Evolutionary conservation across 805 yeast species (phyloP).

Genomic region (Schizosaccharomyces octosporus): DNA sequence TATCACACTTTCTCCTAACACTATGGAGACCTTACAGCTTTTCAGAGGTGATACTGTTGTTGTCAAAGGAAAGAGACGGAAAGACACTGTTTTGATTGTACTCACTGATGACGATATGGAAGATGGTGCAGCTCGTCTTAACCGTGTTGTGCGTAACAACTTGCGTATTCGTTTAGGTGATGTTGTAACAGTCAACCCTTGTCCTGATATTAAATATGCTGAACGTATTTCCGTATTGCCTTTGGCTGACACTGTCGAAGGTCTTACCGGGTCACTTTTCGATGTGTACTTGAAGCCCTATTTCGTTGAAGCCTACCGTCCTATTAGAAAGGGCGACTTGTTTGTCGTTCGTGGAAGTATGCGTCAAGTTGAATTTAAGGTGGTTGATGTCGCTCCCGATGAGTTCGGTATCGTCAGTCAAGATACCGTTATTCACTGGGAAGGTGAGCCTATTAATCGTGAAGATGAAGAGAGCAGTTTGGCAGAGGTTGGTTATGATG

Average conservation of each 20-base stretch:
- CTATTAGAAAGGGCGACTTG: conserved; percentile 90
- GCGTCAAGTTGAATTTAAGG: conserved; percentile 98
- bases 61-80: conserved; percentile 94
- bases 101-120: conserved; percentile 90
- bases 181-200: conserved; percentile 70
- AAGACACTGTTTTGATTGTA: conserved; percentile 88
- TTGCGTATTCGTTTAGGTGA: conserved; percentile 86
- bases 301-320: conserved; percentile 96
- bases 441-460: conserved; percentile 94
- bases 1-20: conserved; percentile 78
- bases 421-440: conserved; percentile 93
- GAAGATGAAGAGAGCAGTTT: conserved; percentile 93
- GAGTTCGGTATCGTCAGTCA: conserved; percentile 95
- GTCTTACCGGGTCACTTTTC: conserved; percentile 83
- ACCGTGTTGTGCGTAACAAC: conserved; percentile 89
- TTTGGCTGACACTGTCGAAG: conserved; percentile 93
- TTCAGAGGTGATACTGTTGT: conserved; percentile 95
- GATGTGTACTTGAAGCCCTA: conserved; percentile 93
- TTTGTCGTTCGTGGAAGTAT: conserved; percentile 94
- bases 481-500: conserved; percentile 95
- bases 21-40: conserved; percentile 81
- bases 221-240: conserved; percentile 84
- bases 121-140: conserved; percentile 80
- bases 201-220: conserved; percentile 96
- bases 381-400: conserved; percentile 92